Conservation (phyloP, 495 filamentous ascomycete species). For the Pseudevernia furfuracea region DNA sequence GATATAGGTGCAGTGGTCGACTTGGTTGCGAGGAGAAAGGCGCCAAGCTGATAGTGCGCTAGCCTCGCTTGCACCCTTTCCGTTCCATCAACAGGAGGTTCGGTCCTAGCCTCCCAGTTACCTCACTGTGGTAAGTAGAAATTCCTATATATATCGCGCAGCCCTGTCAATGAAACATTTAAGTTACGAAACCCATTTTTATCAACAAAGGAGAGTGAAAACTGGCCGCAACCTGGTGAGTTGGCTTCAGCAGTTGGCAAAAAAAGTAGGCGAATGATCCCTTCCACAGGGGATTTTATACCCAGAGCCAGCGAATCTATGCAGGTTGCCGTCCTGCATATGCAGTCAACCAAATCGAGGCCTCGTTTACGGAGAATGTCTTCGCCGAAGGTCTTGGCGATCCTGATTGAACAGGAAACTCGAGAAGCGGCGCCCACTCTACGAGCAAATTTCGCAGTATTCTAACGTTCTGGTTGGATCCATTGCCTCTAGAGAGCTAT, state of each 20-base stretch:
- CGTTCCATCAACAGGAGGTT: not conserved
- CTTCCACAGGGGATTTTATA: too few relatives aligned
- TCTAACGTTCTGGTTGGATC: too few relatives aligned
- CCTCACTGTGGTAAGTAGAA: not conserved
- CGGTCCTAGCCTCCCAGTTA: too few relatives aligned
- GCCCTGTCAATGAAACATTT: too few relatives aligned
- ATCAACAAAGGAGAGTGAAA: not conserved
- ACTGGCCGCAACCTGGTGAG: not conserved
- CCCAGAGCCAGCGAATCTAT: too few relatives aligned
- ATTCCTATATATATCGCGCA: too few relatives aligned
- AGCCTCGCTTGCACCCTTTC: not conserved
- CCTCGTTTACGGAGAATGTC: not conserved
- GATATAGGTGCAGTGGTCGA: not conserved
- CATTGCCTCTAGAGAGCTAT: too few relatives aligned
- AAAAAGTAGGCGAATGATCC: not conserved
- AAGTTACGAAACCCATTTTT: not conserved
- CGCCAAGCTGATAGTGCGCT: not conserved
- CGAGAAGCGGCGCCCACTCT: too few relatives aligned
- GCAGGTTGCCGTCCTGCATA: not conserved
- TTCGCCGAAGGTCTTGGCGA: not conserved
- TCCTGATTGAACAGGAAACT: not conserved
- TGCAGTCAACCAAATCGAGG: not conserved
- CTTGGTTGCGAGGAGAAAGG: not conserved
- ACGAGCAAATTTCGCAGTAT: too few relatives aligned
- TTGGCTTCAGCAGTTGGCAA: not conserved